A percentile compares a stretch with the other conserved stretches of the same genome.
These are phyloP conservation scores for Conticribra weissflogii DNA, from an alignment of 108 stramenopile species.

Conservation along the genomic window DNA sequence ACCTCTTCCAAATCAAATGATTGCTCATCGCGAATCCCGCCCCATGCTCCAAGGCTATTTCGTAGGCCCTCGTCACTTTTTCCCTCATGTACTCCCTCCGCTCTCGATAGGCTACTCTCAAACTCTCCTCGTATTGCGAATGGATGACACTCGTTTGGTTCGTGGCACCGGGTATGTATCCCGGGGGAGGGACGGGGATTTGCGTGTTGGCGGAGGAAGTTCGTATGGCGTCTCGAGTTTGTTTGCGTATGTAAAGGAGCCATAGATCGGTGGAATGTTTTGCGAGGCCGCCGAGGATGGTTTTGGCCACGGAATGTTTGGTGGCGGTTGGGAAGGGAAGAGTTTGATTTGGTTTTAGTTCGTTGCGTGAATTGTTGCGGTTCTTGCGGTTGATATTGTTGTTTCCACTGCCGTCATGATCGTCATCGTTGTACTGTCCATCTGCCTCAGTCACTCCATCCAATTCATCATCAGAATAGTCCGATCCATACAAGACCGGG, in stretches of 20 bases:
- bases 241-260: slow-evolving; percentile 68
- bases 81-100: slow-evolving; percentile 52
- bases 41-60: slow-evolving; percentile 61
- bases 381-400: neutral
- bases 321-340: slow-evolving; percentile 13
- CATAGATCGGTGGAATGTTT: slow-evolving; percentile 71
- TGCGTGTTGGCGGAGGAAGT: slow-evolving; percentile 8
- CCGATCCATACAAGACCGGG: slow-evolving; percentile 28
- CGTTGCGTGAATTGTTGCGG: neutral
- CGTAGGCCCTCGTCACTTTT: slow-evolving; percentile 62
- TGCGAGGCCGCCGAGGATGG: slow-evolving; percentile 58
- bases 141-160: slow-evolving; percentile 33
- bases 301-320: slow-evolving; percentile 15
- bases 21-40: slow-evolving; percentile 70
- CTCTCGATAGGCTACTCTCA: slow-evolving; percentile 23
- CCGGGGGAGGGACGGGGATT: slow-evolving; percentile 38
- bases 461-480: too few species aligned
- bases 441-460: too few species aligned
- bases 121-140: slow-evolving; percentile 40
- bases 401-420: neutral
- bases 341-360: slow-evolving; percentile 12
- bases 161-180: slow-evolving; percentile 25
- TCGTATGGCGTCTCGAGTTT: slow-evolving; percentile 62
- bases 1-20: slow-evolving; percentile 79
- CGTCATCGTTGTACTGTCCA: too few species aligned